These are phyloP conservation scores for Actinomortierella ambigua DNA, from an alignment of 371 early-diverging fungal species.

Conservation along the genomic window DNA sequence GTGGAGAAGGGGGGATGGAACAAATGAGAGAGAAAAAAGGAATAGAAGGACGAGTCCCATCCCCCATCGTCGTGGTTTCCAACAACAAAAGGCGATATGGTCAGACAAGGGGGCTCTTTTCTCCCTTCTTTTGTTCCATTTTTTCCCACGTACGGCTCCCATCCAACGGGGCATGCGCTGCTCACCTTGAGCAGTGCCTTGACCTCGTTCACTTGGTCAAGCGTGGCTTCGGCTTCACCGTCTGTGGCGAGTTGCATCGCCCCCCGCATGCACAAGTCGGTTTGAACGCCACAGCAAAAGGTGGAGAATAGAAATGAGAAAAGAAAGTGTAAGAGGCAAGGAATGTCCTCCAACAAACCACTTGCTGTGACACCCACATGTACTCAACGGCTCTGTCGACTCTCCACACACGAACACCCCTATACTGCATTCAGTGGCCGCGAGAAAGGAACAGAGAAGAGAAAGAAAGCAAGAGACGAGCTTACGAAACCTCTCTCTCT, in stretches of 20 bases:
- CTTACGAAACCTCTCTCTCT: constrained; percentile 1
- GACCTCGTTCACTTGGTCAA: constrained; percentile 28
- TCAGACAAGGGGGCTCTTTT: too few relatives aligned
- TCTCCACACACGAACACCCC: too few relatives aligned
- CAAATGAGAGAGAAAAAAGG: neutral
- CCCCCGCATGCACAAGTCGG: too few relatives aligned
- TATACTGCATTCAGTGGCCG: too few relatives aligned
- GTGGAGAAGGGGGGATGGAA: neutral
- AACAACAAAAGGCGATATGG: too few relatives aligned
- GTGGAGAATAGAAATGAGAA: neutral
- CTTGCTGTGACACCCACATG: neutral
- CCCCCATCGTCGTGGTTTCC: too few relatives aligned
- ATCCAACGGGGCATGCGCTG: too few relatives aligned
- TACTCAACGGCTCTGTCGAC: too few relatives aligned
- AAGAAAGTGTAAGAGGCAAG: neutral
- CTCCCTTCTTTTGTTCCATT: too few relatives aligned
- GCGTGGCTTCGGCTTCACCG: constrained; percentile 25
- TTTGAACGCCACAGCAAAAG: too few relatives aligned
- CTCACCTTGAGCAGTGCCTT: constrained; percentile 33
- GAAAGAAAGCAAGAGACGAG: constrained; percentile 3
- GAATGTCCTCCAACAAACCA: neutral
- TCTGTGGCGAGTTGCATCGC: too few relatives aligned
- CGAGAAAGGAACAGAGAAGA: constrained; percentile 10
- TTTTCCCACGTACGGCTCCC: too few relatives aligned
- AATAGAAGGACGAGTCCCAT: neutral